Evolutionary conservation across 1,284 basidiomycete species (phyloP).

Genomic region (Papiliotrema laurentii): DNA sequence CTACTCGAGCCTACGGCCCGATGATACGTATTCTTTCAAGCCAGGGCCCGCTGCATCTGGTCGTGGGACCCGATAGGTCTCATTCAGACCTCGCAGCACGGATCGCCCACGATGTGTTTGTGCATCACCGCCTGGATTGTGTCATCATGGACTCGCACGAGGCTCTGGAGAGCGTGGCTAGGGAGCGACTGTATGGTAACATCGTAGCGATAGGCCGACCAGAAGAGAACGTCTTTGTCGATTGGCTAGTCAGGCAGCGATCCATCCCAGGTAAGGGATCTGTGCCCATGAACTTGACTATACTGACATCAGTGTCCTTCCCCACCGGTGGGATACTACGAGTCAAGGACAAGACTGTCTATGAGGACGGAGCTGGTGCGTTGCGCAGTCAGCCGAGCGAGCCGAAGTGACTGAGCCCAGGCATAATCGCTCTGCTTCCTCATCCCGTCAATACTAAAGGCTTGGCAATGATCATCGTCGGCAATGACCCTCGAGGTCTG

Average conservation of each 20-base stretch:
- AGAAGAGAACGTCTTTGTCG: conserved; percentile 34
- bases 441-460: conserved; percentile 53
- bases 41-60: conserved; percentile 54
- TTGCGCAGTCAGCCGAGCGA: conserved; percentile 9
- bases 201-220: conserved; percentile 52
- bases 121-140: conserved; percentile 66
- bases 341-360: conserved; percentile 27
- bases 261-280: conserved; percentile 27
- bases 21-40: conserved; percentile 62
- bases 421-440: conserved; percentile 65
- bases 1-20: conserved; percentile 50
- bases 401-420: conserved; percentile 34
- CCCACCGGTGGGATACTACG: conserved; percentile 26
- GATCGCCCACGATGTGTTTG: conserved; percentile 62
- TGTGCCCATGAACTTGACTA: too few species aligned
- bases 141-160: conserved; percentile 56
- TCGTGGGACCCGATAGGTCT: conserved; percentile 48
- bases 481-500: conserved; percentile 56
- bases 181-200: conserved; percentile 47
- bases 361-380: conserved; percentile 38
- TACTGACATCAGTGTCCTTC: conserved; percentile 39
- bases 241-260: conserved; percentile 28
- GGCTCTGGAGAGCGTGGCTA: conserved; percentile 33
- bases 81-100: conserved; percentile 57
- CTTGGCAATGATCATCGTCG: conserved; percentile 59